A percentile compares a stretch with the other conserved stretches of the same genome.
phyloP scores from a whole-genome alignment of 208 protist genomes.

The Acanthamoeba rhysodes region DNA sequence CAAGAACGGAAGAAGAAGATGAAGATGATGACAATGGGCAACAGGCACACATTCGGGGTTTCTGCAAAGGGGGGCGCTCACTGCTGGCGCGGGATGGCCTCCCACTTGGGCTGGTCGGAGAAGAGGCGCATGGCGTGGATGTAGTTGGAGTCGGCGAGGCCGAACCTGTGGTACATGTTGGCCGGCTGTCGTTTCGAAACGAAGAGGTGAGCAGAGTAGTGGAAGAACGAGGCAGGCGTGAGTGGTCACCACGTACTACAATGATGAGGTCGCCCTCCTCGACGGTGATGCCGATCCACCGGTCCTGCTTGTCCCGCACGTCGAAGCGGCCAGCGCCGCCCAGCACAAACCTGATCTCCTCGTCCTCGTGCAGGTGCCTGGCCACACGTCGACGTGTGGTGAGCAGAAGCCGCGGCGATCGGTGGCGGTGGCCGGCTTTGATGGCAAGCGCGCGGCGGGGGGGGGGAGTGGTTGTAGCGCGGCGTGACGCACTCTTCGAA shows the following conservation, averaged over 20 bases:
- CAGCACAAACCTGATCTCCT: conserved; percentile 87
- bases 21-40: too few species aligned
- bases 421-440: too few species aligned
- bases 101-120: conserved; percentile 82
- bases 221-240: background rate
- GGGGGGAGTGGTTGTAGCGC: background rate
- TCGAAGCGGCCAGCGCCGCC: conserved; percentile 85
- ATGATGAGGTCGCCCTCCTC: conserved; percentile 85
- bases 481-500: conserved; percentile 39
- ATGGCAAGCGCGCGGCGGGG: too few species aligned
- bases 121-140: conserved; percentile 87
- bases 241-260: conserved; percentile 74
- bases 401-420: conserved; percentile 25
- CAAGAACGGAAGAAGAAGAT: too few species aligned
- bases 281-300: conserved; percentile 84
- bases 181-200: conserved; percentile 70
- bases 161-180: conserved; percentile 85
- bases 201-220: background rate
- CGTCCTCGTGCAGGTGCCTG: conserved; percentile 87
- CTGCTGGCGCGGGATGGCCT: conserved; percentile 54
- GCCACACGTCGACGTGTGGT: conserved; percentile 56
- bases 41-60: background rate
- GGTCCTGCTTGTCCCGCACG: conserved; percentile 82
- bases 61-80: background rate
- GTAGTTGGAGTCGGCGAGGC: conserved; percentile 73